These are phyloP conservation scores for Taphrina communis DNA, from an alignment of 1,139 yeast genomes.

Conservation along the genomic window DNA sequence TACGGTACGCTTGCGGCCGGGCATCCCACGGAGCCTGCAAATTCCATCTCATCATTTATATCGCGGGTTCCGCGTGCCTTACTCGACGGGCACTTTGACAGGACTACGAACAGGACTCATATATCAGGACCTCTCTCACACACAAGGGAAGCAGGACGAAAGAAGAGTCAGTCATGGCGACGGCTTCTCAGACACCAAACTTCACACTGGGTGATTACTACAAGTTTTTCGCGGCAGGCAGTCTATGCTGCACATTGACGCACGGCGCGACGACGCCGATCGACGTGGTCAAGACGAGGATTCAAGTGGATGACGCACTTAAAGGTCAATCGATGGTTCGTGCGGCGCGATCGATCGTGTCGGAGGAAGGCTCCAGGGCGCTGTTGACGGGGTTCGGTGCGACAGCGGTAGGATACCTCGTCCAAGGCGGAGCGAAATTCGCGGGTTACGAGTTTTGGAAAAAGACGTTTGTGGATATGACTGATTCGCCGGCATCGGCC, in stretches of 20 bases:
- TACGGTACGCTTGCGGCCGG: too few relatives aligned
- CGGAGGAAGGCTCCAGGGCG: constrained; percentile 63
- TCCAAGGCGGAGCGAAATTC: constrained; percentile 87
- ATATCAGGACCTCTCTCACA: too few relatives aligned
- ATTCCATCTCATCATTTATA: too few relatives aligned
- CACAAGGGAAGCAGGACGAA: too few relatives aligned
- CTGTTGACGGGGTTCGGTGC: constrained; percentile 81
- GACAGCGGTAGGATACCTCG: constrained; percentile 79
- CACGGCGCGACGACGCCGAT: constrained; percentile 91
- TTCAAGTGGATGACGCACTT: constrained; percentile 42
- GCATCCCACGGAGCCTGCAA: too few relatives aligned
- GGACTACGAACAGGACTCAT: too few relatives aligned
- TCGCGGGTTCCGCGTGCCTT: too few relatives aligned
- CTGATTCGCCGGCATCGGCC: constrained; percentile 62
- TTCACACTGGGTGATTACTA: constrained; percentile 23
- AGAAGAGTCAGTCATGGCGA: not conserved
- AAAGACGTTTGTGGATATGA: constrained; percentile 63
- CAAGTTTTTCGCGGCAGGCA: constrained; percentile 63
- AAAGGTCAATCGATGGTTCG: constrained; percentile 28
- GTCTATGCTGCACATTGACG: constrained; percentile 93
- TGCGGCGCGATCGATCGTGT: constrained; percentile 32
- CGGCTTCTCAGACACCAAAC: constrained; percentile 28
- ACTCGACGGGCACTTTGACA: too few relatives aligned
- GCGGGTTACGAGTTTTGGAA: constrained; percentile 83
- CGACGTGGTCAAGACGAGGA: constrained; percentile 70